Evolutionary conservation across 1,284 basidiomycete species (phyloP).

Genomic region (Leucoagaricus sp.): DNA sequence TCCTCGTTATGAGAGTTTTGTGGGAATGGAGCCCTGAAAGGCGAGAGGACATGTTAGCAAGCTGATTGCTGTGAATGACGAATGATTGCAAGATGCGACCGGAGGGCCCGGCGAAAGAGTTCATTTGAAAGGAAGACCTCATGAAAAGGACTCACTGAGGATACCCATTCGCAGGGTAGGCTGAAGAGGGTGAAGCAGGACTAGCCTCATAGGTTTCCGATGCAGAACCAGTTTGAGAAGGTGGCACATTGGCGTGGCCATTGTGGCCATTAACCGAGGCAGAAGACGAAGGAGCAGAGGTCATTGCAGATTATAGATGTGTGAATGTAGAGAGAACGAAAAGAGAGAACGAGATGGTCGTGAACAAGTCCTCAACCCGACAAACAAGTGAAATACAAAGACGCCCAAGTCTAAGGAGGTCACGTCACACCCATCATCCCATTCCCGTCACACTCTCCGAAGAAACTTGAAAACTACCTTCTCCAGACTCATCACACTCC

Average conservation of each 20-base stretch:
- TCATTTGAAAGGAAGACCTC: background rate
- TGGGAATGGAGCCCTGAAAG: conserved; percentile 47
- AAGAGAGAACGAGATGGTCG: conserved; percentile 1
- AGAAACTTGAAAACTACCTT: background rate
- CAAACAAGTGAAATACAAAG: conserved; percentile 4
- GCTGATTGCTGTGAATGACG: background rate
- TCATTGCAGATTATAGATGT: conserved; percentile 27
- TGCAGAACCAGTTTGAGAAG: conserved; percentile 29
- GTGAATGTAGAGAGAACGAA: conserved; percentile 16
- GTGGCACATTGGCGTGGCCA: conserved; percentile 33
- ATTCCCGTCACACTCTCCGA: background rate
- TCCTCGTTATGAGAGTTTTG: conserved; percentile 64
- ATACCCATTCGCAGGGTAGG: conserved; percentile 42
- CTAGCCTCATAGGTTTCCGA: conserved; percentile 28
- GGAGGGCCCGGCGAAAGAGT: conserved; percentile 7
- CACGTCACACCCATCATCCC: conserved; percentile 14
- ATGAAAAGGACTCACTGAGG: conserved; percentile 41
- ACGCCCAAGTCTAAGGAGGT: background rate
- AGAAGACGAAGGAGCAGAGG: conserved; percentile 38
- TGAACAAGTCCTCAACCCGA: background rate
- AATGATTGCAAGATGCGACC: conserved; percentile 8
- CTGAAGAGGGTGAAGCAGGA: conserved; percentile 30
- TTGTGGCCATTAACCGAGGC: conserved; percentile 37
- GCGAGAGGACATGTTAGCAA: conserved; percentile 18
- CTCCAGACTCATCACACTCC: conserved; percentile 25